Base-by-base conservation (phyloP, 2,329 filamentous ascomycete species). In the Pseudogymnoascus sp. region DNA sequence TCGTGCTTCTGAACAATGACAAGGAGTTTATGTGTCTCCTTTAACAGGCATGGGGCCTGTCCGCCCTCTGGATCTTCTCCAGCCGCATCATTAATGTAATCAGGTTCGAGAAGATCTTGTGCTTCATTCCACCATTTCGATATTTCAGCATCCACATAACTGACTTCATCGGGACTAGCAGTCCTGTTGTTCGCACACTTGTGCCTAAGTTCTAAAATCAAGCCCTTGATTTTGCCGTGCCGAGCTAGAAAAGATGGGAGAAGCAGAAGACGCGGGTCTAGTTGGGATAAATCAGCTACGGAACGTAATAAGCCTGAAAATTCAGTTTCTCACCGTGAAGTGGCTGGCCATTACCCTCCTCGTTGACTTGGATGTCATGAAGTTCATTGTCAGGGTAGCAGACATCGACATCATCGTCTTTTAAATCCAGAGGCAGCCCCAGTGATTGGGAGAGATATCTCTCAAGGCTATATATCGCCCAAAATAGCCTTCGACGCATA, bases 341-440 rank as follows among this genome's bases (percentile, higher is more conserved):
- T 42, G 65, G 36, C 3, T 66, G 67, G 1, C 70, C 53, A 59
- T 14, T 42, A 3, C 25, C 60, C 49, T 16, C 62, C 68, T 56
- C 46, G n/a, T 53, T 64, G 43, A 11, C 46, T 62, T 43, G 66
- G 70, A 23, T 66, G 1, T 25, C 64, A 64, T 84, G 82, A 1
- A 70, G 70, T 66, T 84, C 82, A 2, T 78, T 71, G 0, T 77
- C 77, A 0, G 79, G 80, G 63, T 82, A 82, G 65, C 83, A 85
- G 1, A 85, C 83, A 66, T 85, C 83, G 5, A 85, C 71, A 63
- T 85, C 83, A 46, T 84, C 79, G 65, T 85, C 83, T 60, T 78
- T 78, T 9, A 86, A 79, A 18, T 79, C 78, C 0, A 84, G 72
- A 0, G 83, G 83, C 0, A 84, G 73, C 0, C 83, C 83, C 1